Percentiles rank a stretch among this genome's conserved stretches.
Conservation (phyloP, 2,329 filamentous ascomycete species). For the Scytalidium lignicola region DNA sequence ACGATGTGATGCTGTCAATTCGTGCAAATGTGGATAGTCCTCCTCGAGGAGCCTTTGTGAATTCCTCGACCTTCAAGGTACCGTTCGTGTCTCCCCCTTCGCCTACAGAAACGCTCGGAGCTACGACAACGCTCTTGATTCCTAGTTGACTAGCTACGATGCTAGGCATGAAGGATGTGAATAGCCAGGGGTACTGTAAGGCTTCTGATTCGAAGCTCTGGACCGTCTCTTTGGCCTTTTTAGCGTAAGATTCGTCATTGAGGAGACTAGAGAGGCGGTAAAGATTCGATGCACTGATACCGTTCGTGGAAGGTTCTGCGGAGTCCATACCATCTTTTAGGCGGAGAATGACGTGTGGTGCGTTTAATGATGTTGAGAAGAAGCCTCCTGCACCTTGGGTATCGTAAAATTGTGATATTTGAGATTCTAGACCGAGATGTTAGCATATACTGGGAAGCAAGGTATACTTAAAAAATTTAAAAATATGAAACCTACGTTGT, state of each 20-base stretch:
- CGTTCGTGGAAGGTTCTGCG: slow-evolving; percentile 84
- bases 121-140: slow-evolving; percentile 51
- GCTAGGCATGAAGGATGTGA: slow-evolving; percentile 70
- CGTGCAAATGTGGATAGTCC: slow-evolving; percentile 18
- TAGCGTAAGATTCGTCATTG: slow-evolving; percentile 57
- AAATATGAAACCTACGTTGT: slow-evolving; percentile 51
- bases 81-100: slow-evolving; percentile 13
- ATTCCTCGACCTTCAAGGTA: slow-evolving; percentile 28
- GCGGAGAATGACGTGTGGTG: slow-evolving; percentile 70
- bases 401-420: slow-evolving; percentile 77
- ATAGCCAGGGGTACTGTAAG: slow-evolving; percentile 88
- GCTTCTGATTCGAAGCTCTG: slow-evolving; percentile 88
- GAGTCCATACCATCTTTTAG: slow-evolving; percentile 96
- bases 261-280: slow-evolving; percentile 71
- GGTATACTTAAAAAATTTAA: background rate
- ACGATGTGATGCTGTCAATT: slow-evolving; percentile 15
- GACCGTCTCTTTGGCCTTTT: slow-evolving; percentile 67
- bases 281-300: slow-evolving; percentile 80
- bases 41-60: slow-evolving; percentile 23
- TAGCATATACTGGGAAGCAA: slow-evolving; percentile 3
- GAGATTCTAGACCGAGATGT: slow-evolving; percentile 48
- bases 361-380: slow-evolving; percentile 62
- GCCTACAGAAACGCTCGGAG: slow-evolving; percentile 13
- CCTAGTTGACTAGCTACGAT: slow-evolving; percentile 68
- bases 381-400: slow-evolving; percentile 48